Evolutionary conservation across 176 grass and related monocot genomes (phyloP).

Genomic region (Alopecurus myosuroides): DNA sequence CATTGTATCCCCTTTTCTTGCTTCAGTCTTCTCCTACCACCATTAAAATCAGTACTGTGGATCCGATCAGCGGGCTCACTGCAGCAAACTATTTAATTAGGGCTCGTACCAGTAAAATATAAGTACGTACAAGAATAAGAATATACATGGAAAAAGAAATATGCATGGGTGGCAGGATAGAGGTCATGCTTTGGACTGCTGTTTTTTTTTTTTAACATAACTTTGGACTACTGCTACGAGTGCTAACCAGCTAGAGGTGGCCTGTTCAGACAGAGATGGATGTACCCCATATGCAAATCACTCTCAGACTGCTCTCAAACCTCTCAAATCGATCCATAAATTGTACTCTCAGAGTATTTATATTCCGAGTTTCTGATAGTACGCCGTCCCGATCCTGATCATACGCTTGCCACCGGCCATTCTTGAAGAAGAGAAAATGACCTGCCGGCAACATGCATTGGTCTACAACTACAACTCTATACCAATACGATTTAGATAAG

Average conservation of each 20-base stretch:
- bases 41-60: background rate
- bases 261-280: no score
- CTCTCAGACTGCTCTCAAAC: background rate
- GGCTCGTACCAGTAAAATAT: no score
- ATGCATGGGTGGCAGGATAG: background rate
- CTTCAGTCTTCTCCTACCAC: background rate
- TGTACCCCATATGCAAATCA: background rate
- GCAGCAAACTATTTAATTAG: no score
- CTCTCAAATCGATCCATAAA: background rate
- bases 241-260: background rate
- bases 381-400: background rate
- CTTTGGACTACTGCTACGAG: background rate
- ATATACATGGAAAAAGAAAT: background rate
- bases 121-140: background rate
- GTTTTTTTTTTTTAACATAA: no score
- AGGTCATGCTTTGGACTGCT: no score
- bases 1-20: background rate
- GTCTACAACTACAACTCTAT: background rate
- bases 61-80: background rate
- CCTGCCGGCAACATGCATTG: background rate
- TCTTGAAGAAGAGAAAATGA: background rate
- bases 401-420: background rate
- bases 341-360: no score
- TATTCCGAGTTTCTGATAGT: background rate
- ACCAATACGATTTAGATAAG: background rate